These are phyloP conservation scores for Aureobasidium zeae DNA, from an alignment of 2,329 filamentous ascomycete species.

Conservation along the genomic window DNA sequence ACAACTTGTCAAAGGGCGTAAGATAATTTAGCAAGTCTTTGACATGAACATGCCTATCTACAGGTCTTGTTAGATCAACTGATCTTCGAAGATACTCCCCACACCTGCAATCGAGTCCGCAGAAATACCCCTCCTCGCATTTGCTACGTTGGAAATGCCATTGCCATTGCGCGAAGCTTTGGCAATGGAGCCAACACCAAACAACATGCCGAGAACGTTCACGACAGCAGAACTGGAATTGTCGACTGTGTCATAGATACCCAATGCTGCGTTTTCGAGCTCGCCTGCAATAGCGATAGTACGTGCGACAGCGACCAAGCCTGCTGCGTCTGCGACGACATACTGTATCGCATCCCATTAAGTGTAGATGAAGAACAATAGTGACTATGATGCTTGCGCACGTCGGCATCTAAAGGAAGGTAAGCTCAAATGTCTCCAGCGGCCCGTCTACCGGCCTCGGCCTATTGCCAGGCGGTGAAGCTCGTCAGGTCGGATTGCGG, in stretches of 20 bases:
- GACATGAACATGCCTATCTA: too few species aligned
- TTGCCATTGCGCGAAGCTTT: conserved; percentile 12
- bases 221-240: conserved; percentile 14
- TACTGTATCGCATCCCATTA: too few species aligned
- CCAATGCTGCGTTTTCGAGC: conserved; percentile 16
- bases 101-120: not conserved
- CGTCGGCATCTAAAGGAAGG: too few species aligned
- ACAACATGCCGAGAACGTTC: conserved; percentile 17
- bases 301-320: conserved; percentile 9
- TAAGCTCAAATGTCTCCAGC: too few species aligned
- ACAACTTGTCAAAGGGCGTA: too few species aligned
- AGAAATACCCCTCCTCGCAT: conserved; percentile 8
- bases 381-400: too few species aligned
- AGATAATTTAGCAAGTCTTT: too few species aligned
- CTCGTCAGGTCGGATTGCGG: too few species aligned
- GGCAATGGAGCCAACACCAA: conserved; percentile 16
- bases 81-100: conserved; percentile 9
- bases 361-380: too few species aligned
- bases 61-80: too few species aligned
- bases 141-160: conserved; percentile 9
- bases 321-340: conserved; percentile 9
- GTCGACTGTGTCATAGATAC: conserved; percentile 17
- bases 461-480: too few species aligned
- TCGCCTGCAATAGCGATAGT: conserved; percentile 15
- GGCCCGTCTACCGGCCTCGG: too few species aligned